Evolutionary conservation across 23 red algal genomes (phyloP), one percentile per base, ranked within the genome.

Genomic region (Rhodosorus marinus): DNA sequence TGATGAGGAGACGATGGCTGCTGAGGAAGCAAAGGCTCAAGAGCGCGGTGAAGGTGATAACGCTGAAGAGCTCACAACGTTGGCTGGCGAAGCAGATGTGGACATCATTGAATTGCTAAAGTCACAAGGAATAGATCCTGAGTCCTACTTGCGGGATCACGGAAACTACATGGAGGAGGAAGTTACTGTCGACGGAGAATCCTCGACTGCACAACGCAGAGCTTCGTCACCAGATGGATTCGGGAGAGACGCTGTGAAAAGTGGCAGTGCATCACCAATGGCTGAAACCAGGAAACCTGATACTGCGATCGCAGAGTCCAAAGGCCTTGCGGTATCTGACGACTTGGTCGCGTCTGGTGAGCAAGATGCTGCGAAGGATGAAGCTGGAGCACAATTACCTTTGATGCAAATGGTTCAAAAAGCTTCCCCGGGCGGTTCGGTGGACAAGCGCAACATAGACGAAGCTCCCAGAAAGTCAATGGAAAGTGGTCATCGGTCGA

Each of bases 91-190:
- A 23, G 75, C 75, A 21, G 45, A 55, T 0, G 52, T 67, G 29
- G 31, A 32, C 17, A 49, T 81, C 7, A 66, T 62, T 27, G 75
- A 81, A 38, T 46, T 81, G 33, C 58, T 81, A 28, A 23, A 66
- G 14, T 31, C 52, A 32, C 75, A 81, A 70, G 75, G 75, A 5
- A 67, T 81, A 31, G 75, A 81, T 33, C 51, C 61, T 20, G 49
- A 54, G 38, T 47, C 51, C 1, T 81, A 81, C 42, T 21, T 24
- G 15, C 50, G 58, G 5, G 62, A 81, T 31, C 26, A 53, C 11
- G 55, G 26, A 8, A 24, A 14, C 15, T 79, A 79, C 24, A 29
- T 52, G 27, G 42, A 35, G 22, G 33, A 33, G 35, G 35, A 24
- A 15, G 43, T 38, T 25, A 51, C 30, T 9, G 43, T 5, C 17